Evolutionary conservation across 371 early-diverging fungal species (phyloP).

Genomic region (Caulochytrium protostelioides): DNA sequence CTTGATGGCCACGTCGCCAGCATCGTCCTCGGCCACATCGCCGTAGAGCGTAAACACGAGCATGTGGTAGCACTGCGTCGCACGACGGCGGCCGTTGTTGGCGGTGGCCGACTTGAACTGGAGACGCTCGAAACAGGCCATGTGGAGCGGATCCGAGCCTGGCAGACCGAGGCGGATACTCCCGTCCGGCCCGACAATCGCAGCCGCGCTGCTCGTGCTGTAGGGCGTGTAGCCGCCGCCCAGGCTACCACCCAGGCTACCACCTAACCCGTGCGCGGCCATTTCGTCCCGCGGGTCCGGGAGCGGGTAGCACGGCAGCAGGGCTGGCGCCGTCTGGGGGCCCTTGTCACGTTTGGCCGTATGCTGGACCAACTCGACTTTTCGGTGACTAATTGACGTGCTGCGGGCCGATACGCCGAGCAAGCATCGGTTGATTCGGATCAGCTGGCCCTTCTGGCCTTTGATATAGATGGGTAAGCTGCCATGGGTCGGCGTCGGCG

Average conservation of each 20-base stretch:
- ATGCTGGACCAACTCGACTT: slow-evolving; percentile 68
- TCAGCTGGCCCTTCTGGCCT: background rate
- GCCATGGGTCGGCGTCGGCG: background rate
- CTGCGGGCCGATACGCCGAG: slow-evolving; percentile 14
- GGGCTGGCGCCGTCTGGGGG: slow-evolving; percentile 49
- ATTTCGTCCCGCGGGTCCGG: too few species aligned
- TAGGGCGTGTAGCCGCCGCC: too few species aligned
- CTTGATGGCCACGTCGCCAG: too few species aligned
- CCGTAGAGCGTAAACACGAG: slow-evolving; percentile 44
- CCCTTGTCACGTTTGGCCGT: slow-evolving; percentile 87
- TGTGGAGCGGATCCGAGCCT: too few species aligned
- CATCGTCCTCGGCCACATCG: slow-evolving; percentile 10
- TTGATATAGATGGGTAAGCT: background rate
- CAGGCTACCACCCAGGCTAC: too few species aligned
- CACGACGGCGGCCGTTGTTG: slow-evolving; percentile 70
- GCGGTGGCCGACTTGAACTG: slow-evolving; percentile 90
- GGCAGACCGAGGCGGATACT: too few species aligned
- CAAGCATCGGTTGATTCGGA: slow-evolving; percentile 9
- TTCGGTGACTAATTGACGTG: slow-evolving; percentile 24
- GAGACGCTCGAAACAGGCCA: slow-evolving; percentile 78
- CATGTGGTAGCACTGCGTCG: slow-evolving; percentile 77
- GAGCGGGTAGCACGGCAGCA: slow-evolving; percentile 20
- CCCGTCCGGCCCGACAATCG: too few species aligned
- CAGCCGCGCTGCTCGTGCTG: too few species aligned
- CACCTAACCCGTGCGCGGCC: too few species aligned